A percentile compares a stretch with the other conserved stretches of the same genome.
Conservation (phyloP, 345 rosid species). For the Eucalyptus fibrosa region DNA sequence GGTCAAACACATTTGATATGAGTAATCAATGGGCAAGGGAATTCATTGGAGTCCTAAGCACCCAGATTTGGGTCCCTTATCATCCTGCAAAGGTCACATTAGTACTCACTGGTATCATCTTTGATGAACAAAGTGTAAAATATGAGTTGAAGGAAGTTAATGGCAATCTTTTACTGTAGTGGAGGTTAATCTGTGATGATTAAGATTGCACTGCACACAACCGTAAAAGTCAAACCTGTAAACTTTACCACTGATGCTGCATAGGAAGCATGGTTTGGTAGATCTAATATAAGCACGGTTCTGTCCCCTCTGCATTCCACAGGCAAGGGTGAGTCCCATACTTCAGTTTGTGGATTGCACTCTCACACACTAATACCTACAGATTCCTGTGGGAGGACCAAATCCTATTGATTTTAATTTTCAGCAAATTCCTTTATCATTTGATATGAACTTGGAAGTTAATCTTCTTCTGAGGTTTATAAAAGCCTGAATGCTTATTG, state of each 20-base stretch:
- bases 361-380: not conserved
- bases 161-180: not conserved
- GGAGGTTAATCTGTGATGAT: not conserved
- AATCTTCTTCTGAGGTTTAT: not conserved
- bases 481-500: not conserved
- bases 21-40: not conserved
- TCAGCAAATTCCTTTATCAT: not conserved
- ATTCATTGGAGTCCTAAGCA: not conserved
- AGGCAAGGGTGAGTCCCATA: not conserved
- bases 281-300: not conserved
- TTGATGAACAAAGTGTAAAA: not conserved
- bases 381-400: not conserved
- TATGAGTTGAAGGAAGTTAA: not conserved
- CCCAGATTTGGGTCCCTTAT: not conserved
- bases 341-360: fast-evolving
- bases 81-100: not conserved
- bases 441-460: not conserved
- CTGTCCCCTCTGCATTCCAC: not conserved
- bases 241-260: not conserved
- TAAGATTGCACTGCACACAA: not conserved
- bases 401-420: too few species aligned
- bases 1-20: not conserved
- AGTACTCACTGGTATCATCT: not conserved
- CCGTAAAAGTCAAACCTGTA: not conserved
- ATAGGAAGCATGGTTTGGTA: not conserved